Percentiles rank a stretch among this genome's conserved stretches.
Evolutionary conservation across 306 rosid genomes (phyloP).

Genomic region (Sphenostylis stenocarpa): DNA sequence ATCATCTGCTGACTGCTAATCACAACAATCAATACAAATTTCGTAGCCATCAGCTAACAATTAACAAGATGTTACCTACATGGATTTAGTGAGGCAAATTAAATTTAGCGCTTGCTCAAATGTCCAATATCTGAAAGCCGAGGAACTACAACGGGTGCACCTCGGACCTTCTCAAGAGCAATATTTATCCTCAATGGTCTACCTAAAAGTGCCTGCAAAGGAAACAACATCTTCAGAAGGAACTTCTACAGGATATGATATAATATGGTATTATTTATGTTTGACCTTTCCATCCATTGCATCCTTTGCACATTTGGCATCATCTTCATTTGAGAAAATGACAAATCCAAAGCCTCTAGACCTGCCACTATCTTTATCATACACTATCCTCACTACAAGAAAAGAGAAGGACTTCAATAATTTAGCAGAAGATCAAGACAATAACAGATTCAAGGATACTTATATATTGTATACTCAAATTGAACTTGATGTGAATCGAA

Average conservation of each 20-base stretch:
- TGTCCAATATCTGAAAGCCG: slow-evolving; percentile 50
- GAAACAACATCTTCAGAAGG: slow-evolving; percentile 29
- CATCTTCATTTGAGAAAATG: slow-evolving; percentile 59
- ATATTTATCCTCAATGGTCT: slow-evolving; percentile 76
- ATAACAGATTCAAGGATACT: background rate
- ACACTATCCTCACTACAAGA: slow-evolving; percentile 62
- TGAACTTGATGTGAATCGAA: background rate
- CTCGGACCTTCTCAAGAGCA: slow-evolving; percentile 78
- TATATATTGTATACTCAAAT: background rate
- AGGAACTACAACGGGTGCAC: slow-evolving; percentile 78
- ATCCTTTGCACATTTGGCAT: slow-evolving; percentile 74
- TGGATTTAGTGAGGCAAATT: slow-evolving; percentile 2
- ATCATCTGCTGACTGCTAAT: background rate
- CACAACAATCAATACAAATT: background rate
- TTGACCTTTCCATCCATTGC: slow-evolving; percentile 95
- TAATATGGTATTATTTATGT: background rate
- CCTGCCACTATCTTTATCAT: slow-evolving; percentile 85
- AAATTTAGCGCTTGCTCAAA: slow-evolving; percentile 13
- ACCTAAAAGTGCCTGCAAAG: slow-evolving; percentile 75
- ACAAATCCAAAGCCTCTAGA: slow-evolving; percentile 94
- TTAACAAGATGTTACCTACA: background rate
- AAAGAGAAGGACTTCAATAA: background rate
- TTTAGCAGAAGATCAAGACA: background rate
- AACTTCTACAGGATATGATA: background rate
- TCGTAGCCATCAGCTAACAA: background rate